These are phyloP conservation scores for Mucor velutinosus DNA, from an alignment of 371 early-diverging fungal genomes.

Conservation along the genomic window DNA sequence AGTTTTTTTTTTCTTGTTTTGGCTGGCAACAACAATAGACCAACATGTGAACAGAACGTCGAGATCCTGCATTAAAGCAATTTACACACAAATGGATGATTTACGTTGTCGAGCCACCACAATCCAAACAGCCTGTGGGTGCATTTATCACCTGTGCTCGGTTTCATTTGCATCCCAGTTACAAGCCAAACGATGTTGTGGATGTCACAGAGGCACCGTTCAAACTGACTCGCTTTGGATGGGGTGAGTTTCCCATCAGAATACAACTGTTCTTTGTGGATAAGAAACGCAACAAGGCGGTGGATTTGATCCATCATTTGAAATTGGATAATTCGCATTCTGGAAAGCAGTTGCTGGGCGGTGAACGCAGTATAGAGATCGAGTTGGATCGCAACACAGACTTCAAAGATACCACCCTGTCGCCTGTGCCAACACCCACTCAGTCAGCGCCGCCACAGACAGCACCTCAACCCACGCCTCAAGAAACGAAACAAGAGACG, in stretches of 20 bases:
- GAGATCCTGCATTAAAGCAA: conserved; percentile 62
- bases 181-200: conserved; percentile 85
- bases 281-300: conserved; percentile 76
- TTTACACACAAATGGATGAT: conserved; percentile 91
- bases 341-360: conserved; percentile 73
- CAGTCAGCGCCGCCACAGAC: not conserved
- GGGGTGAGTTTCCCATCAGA: conserved; percentile 94
- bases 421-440: not conserved
- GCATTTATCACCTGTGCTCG: conserved; percentile 81
- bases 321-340: conserved; percentile 75
- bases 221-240: conserved; percentile 82
- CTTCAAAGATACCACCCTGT: conserved; percentile 46
- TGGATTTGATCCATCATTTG: conserved; percentile 83
- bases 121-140: conserved; percentile 51
- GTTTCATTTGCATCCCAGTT: conserved; percentile 88
- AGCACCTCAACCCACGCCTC: not conserved
- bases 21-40: not conserved
- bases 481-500: not conserved
- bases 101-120: conserved; percentile 71
- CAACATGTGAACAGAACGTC: conserved; percentile 43
- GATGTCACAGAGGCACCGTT: conserved; percentile 83
- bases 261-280: conserved; percentile 82
- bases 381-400: conserved; percentile 84
- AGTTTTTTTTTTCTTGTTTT: too few species aligned
- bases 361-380: conserved; percentile 78